Percentiles rank a stretch among this genome's conserved stretches.
Evolutionary conservation across 2,329 filamentous ascomycete species (phyloP).

Genomic region (Dichotomopilus funicola): DNA sequence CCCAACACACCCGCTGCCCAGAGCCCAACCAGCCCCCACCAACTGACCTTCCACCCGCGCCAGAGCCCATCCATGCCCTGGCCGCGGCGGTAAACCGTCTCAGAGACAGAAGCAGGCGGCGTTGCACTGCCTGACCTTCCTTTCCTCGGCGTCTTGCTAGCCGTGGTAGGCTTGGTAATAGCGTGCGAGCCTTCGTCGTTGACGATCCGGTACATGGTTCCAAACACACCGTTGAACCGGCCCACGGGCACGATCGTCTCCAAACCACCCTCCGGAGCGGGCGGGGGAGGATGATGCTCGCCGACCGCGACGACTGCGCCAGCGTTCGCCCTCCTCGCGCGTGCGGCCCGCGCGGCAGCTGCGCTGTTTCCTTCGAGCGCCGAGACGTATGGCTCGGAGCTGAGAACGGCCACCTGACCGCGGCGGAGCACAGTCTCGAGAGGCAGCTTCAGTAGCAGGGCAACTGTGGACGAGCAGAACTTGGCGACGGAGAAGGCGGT

Average conservation of each 20-base stretch:
- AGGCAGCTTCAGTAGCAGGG: conserved; percentile 80
- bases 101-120: conserved; percentile 27
- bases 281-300: not conserved
- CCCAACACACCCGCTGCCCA: conserved; percentile 64
- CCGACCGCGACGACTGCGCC: conserved; percentile 23
- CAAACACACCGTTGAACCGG: conserved; percentile 77
- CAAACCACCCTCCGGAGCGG: conserved; percentile 27
- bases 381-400: conserved; percentile 44
- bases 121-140: conserved; percentile 13
- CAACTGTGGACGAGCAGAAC: conserved; percentile 71
- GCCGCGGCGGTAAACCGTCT: conserved; percentile 49
- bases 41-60: conserved; percentile 70
- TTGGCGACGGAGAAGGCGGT: conserved; percentile 74
- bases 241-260: conserved; percentile 76
- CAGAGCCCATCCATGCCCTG: conserved; percentile 64
- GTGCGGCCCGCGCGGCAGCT: not conserved
- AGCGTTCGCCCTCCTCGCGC: conserved; percentile 10
- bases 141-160: conserved; percentile 20
- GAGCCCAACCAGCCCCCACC: conserved; percentile 68
- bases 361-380: conserved; percentile 35
- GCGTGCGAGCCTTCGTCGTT: conserved; percentile 69
- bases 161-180: conserved; percentile 26
- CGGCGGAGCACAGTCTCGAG: conserved; percentile 87
- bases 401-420: conserved; percentile 71
- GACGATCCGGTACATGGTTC: conserved; percentile 83